Percentiles rank a stretch among this genome's conserved stretches.
Evolutionary conservation across 2,329 filamentous ascomycete genomes (phyloP).

Genomic region (Pezicula radicicola): DNA sequence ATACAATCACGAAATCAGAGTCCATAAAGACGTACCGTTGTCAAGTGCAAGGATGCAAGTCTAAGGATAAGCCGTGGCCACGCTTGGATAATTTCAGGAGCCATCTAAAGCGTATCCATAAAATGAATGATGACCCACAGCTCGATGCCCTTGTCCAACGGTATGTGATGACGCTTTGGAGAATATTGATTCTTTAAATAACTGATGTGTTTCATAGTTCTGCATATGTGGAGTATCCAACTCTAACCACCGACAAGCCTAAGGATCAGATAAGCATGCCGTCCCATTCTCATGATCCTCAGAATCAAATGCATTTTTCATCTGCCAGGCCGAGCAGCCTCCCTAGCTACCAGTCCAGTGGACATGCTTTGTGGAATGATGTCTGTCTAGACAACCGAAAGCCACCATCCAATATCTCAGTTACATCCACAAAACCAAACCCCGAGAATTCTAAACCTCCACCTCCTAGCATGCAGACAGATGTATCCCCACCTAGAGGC

Average conservation of each 20-base stretch:
- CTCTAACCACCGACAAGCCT: no score
- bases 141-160: constrained; percentile 39
- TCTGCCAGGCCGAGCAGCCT: no score
- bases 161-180: constrained; percentile 32
- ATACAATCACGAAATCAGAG: constrained; percentile 39
- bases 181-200: neutral
- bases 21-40: constrained; percentile 58
- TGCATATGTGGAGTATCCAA: no score
- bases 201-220: neutral
- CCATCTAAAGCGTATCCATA: constrained; percentile 71
- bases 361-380: no score
- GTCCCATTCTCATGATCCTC: no score
- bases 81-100: constrained; percentile 83
- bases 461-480: neutral
- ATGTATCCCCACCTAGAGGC: constrained; percentile 7
- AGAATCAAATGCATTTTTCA: no score
- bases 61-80: constrained; percentile 70
- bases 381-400: no score
- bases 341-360: no score
- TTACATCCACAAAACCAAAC: no score
- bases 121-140: constrained; percentile 31
- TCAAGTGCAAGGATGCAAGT: constrained; percentile 50
- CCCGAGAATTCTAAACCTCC: no score
- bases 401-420: no score
- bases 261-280: no score